phyloP scores from a whole-genome alignment of 768 basidiomycete species.

The Rhizopogon sp. region DNA sequence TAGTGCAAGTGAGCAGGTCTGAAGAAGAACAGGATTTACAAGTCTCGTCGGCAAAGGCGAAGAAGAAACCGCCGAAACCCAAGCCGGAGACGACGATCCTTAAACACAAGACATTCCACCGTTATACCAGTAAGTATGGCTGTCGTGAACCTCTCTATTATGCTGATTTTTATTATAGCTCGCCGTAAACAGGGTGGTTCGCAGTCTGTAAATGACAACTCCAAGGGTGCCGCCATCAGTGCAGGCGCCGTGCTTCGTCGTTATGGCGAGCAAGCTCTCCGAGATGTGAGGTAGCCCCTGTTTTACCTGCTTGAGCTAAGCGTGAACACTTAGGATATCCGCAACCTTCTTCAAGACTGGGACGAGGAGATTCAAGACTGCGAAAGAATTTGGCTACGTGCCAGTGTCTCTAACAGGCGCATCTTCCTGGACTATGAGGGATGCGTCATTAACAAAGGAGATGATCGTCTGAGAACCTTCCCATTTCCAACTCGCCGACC shows the following conservation, averaged over 20 bases:
- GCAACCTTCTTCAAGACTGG: constrained; percentile 80
- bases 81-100: constrained; percentile 80
- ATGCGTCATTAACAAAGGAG: constrained; percentile 70
- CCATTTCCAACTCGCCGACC: constrained; percentile 96
- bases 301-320: not conserved
- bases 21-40: constrained; percentile 36
- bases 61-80: constrained; percentile 56
- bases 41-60: constrained; percentile 33
- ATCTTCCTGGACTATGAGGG: constrained; percentile 91
- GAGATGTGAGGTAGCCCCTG: constrained; percentile 57
- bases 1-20: constrained; percentile 64
- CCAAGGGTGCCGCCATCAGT: constrained; percentile 90
- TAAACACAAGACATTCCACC: constrained; percentile 93
- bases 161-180: constrained; percentile 44
- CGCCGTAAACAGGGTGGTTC: constrained; percentile 97
- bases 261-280: constrained; percentile 90
- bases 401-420: constrained; percentile 79
- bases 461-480: constrained; percentile 81
- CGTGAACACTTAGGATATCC: constrained; percentile 65
- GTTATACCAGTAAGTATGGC: constrained; percentile 86
- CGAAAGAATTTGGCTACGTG: constrained; percentile 89
- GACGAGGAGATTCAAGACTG: constrained; percentile 79
- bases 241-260: constrained; percentile 91
- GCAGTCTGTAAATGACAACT: constrained; percentile 86
- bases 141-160: not conserved